Conservation (phyloP, 2,329 filamentous ascomycete species). For the Talaromyces sp. region DNA sequence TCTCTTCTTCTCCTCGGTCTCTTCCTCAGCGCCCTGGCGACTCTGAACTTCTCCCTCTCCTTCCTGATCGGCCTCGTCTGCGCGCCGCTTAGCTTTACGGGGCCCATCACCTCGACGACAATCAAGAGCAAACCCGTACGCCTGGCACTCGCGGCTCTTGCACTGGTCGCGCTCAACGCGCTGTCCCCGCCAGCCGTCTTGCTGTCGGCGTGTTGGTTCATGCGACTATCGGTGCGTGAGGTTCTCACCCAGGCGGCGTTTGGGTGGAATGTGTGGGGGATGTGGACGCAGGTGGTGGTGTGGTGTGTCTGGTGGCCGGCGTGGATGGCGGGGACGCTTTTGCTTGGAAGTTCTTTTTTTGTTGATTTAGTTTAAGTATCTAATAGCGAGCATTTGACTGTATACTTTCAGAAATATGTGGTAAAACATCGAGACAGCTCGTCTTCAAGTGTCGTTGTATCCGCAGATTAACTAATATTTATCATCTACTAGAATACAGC, state of each 20-base stretch:
- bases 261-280: constrained; percentile 82
- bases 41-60: constrained; percentile 88
- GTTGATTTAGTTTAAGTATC: background rate
- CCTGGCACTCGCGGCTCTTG: constrained; percentile 17
- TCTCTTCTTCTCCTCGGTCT: constrained; percentile 89
- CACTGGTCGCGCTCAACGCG: constrained; percentile 51
- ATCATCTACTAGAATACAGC: background rate
- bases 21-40: constrained; percentile 86
- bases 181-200: constrained; percentile 58
- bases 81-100: constrained; percentile 69
- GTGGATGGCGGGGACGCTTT: constrained; percentile 61
- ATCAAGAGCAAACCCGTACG: background rate
- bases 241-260: constrained; percentile 71
- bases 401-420: background rate
- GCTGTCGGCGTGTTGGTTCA: constrained; percentile 44
- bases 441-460: background rate
- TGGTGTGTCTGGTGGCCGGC: constrained; percentile 96
- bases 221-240: constrained; percentile 47
- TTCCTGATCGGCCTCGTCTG: constrained; percentile 78
- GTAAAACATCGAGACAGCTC: background rate
- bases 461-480: background rate
- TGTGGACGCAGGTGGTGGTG: constrained; percentile 84
- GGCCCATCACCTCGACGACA: constrained; percentile 20
- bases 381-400: too few species aligned
- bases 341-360: constrained; percentile 32